Evolutionary conservation across 2,329 filamentous ascomycete species (phyloP).

Genomic region (Sporothrix mexicana): DNA sequence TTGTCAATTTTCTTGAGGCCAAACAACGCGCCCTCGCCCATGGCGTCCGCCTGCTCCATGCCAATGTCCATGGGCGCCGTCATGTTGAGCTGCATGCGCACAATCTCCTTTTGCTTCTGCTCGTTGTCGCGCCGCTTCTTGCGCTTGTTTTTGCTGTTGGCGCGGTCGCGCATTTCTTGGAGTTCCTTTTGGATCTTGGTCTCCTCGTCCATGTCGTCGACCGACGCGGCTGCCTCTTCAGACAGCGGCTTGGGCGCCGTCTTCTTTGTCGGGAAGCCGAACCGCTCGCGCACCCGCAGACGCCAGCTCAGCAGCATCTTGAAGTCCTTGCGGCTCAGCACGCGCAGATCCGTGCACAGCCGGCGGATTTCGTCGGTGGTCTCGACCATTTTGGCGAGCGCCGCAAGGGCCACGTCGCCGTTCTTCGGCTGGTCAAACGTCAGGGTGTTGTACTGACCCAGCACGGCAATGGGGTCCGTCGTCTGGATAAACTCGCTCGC

Average conservation of each 20-base stretch:
- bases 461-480: constrained; percentile 87
- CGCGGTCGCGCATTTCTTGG: constrained; percentile 79
- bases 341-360: constrained; percentile 83
- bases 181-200: constrained; percentile 87
- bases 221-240: constrained; percentile 79
- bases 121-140: constrained; percentile 89
- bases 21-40: constrained; percentile 85
- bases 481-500: constrained; percentile 96
- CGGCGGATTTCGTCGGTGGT: constrained; percentile 81
- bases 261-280: constrained; percentile 83
- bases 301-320: constrained; percentile 89
- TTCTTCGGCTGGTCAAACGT: constrained; percentile 81
- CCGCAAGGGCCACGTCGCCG: constrained; percentile 84
- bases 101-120: constrained; percentile 88
- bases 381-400: constrained; percentile 82
- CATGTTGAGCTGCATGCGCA: constrained; percentile 99
- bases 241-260: constrained; percentile 51
- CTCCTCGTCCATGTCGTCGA: constrained; percentile 94
- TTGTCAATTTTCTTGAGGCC: constrained; percentile 81
- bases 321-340: constrained; percentile 93
- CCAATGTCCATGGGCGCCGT: constrained; percentile 94
- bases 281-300: constrained; percentile 84
- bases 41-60: constrained; percentile 80
- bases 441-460: constrained; percentile 83
- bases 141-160: constrained; percentile 77